phyloP scores from a whole-genome alignment of 176 grass and related monocot species.

The Rhynchospora pubera region DNA sequence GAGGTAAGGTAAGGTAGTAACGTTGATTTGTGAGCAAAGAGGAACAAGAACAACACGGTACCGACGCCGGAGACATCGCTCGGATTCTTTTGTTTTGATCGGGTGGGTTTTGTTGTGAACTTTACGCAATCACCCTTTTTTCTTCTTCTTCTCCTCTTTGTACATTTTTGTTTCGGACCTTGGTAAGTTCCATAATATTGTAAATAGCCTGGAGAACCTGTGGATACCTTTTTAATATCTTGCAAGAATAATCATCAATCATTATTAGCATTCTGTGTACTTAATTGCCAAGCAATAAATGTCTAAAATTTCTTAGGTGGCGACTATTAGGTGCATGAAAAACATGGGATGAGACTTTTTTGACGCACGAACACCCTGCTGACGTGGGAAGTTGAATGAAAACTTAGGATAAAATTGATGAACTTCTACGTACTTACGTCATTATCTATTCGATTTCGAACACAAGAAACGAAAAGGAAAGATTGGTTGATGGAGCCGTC shows the following conservation, averaged over 20 bases:
- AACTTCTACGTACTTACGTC: neutral
- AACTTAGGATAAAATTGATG: neutral
- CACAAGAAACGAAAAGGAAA: neutral
- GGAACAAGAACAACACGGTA: too few species aligned
- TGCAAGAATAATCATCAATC: too few species aligned
- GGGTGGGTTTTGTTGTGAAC: neutral
- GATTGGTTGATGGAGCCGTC: neutral
- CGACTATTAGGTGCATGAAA: too few species aligned
- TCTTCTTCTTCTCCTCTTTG: neutral
- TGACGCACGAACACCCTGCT: neutral
- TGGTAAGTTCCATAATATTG: neutral
- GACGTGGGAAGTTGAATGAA: neutral
- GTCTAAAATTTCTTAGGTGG: too few species aligned
- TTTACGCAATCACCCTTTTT: conserved; percentile 6
- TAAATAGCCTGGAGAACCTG: neutral
- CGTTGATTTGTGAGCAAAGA: neutral
- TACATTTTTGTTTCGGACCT: neutral
- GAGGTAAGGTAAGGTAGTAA: neutral
- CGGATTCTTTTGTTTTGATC: neutral
- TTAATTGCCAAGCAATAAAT: too few species aligned
- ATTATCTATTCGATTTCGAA: neutral
- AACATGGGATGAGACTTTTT: too few species aligned
- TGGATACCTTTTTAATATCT: too few species aligned
- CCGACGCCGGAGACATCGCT: neutral
- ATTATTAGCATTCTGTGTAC: too few species aligned